Percentiles rank a stretch among this genome's conserved stretches.
Evolutionary conservation across 805 yeast species (phyloP).

Genomic region (Starmerella potacharoeniae): DNA sequence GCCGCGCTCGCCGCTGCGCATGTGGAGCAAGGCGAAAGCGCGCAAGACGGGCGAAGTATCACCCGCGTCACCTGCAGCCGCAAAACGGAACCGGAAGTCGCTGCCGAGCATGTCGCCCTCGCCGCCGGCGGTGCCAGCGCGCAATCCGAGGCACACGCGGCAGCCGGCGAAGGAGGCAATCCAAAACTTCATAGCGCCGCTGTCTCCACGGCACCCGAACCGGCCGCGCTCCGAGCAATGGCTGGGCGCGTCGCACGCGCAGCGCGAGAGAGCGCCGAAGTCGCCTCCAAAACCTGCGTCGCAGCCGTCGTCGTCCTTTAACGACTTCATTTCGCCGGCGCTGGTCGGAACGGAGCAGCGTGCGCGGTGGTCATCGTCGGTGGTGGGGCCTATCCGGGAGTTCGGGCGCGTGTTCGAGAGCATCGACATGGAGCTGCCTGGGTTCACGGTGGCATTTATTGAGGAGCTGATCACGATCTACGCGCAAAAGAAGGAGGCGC

Average conservation of each 20-base stretch:
- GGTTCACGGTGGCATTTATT: conserved; percentile 52
- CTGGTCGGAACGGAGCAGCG: background rate
- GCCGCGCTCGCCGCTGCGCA: no score
- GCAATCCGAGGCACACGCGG: background rate
- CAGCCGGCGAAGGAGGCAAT: background rate
- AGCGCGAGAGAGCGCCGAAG: background rate
- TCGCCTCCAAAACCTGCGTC: background rate
- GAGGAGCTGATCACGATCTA: conserved; percentile 40
- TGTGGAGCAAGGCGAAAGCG: no score
- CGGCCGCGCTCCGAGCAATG: background rate
- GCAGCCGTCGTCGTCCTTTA: background rate
- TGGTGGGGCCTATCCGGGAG: conserved; percentile 32
- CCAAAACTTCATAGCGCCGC: background rate
- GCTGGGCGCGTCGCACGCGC: background rate
- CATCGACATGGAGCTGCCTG: conserved; percentile 47
- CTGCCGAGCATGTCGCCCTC: background rate
- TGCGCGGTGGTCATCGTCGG: background rate
- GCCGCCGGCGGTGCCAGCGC: background rate
- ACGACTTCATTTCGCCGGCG: background rate
- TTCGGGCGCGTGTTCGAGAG: conserved; percentile 34
- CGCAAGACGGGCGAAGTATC: no score
- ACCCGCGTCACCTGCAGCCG: no score
- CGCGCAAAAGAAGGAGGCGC: background rate
- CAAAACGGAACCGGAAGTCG: background rate
- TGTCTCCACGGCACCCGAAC: background rate